Base-by-base conservation (phyloP, 768 basidiomycete species). In the Cubamyces lactineus region DNA sequence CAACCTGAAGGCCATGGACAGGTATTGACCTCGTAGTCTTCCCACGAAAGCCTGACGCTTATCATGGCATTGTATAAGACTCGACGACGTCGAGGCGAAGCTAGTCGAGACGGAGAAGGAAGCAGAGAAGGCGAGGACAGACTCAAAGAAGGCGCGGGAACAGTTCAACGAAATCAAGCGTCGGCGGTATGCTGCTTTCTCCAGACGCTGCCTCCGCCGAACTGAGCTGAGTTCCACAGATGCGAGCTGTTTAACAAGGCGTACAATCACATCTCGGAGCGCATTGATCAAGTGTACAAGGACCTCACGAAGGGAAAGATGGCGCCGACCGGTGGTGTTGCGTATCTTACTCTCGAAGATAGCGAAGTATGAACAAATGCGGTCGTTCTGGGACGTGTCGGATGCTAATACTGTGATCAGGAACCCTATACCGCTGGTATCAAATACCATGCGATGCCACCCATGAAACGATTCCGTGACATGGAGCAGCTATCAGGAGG, bases 401-500 rank as follows among this genome's bases (percentile, higher is more conserved):
- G 73, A 73, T 9, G 5, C 43, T 59, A 53, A 53, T 5, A 21
- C 3, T 3, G 15, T 23, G 3, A 45, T 1, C 63, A 91, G 91
- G 91, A 92, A 75, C 92, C 93, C 1, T 94, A 94, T 66, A 80
- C 79, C 21, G 87, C 85, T 40, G 94, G 97, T 56, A 93, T 99
- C 78, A 98, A 97, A 75, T 98, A 98, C 72, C 96, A 98, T 71
- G 96, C 96, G 0, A 99, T 98, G 97, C 97, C 97, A 0, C 97
- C 97, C 0, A 96, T 98, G 89, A 99, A 99, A 74, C 91, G 95
- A 2, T 98, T 98, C 83, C 84, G 96, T 63, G 97, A 98, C 72
- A 98, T 98, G 96, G 96, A 98, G 61, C 96, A 98, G 73, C 80
- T 98, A 15, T 98, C 96, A 0, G 97, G 96, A 56, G 97, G 96